Base-by-base conservation (phyloP, 2,329 filamentous ascomycete species). In the Fusarium mangiferae region DNA sequence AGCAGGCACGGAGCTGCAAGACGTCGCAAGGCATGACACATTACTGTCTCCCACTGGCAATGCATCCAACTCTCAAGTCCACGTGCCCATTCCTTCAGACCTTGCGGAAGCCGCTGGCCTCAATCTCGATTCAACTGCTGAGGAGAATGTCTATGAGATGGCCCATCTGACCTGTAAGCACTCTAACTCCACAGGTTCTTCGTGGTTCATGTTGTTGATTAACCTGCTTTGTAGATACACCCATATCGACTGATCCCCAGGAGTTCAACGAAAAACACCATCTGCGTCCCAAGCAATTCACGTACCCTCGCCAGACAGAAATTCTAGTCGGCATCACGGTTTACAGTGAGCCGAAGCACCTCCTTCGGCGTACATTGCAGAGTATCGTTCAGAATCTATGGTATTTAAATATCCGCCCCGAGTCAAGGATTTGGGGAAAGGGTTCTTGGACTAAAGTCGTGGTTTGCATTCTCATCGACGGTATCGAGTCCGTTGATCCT, bases 371-470 rank as follows among this genome's bases (percentile, higher is more conserved):
- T 84, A 98, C 96, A 0, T 87, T 98, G 59, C 95, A 98, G 83
- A 94, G 95, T 87, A 94, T 97, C 60, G 98, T 98, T 94, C 94
- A 98, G 82, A 98, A 98, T 82, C 96, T 98, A 79, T 92, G 95
- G 70, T 95, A 98, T 78, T 98, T 98, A 81, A 95, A 98, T 77
- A 98, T 97, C 84, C 88, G 98, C 71, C 98, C 98, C 85, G 97
- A 97, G 85, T 98, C 96, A 38, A 95, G 96, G 78, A 98, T 98
- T 86, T 98, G 96, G 96, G 98, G 98, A 87, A 97, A 97, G 86
- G 95, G 95, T 77, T 96, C 96, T 59, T 98, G 96, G 96, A 95
- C 98, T 82, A 98, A 98, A 86, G 98, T 98, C 80, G 95, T 98
- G 66, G 96, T 98, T 66, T 96, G 93, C 82, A 86, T 98, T 74